These are phyloP conservation scores for Leccinum cinnamomeum DNA, from an alignment of 1,284 basidiomycete genomes.

Conservation along the genomic window DNA sequence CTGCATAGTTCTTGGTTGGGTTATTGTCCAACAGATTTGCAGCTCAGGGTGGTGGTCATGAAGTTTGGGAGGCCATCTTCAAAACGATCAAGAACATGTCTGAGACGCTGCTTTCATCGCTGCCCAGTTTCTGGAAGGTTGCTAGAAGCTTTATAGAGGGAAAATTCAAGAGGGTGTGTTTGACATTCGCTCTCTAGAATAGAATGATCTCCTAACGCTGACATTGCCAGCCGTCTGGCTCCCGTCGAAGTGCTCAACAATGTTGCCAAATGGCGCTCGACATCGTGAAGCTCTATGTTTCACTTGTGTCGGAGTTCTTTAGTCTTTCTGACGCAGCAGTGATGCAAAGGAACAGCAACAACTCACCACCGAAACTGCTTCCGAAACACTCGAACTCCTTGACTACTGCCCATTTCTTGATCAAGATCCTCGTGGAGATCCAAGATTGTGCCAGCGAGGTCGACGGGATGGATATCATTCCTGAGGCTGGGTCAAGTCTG, in stretches of 20 bases:
- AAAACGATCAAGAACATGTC: slow-evolving; percentile 72
- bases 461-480: slow-evolving; percentile 76
- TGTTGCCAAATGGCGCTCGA: slow-evolving; percentile 91
- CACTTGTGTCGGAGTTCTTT: slow-evolving; percentile 88
- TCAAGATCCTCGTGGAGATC: slow-evolving; percentile 80
- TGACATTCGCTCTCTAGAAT: not conserved
- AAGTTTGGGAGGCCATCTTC: slow-evolving; percentile 81
- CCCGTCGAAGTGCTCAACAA: slow-evolving; percentile 77
- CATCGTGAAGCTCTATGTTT: slow-evolving; percentile 86
- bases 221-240: slow-evolving; percentile 31
- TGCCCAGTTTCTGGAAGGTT: slow-evolving; percentile 95
- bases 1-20: not conserved
- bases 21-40: not conserved
- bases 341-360: slow-evolving; percentile 39
- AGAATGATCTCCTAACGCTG: slow-evolving; percentile 1
- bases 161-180: slow-evolving; percentile 77
- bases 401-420: slow-evolving; percentile 81
- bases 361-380: slow-evolving; percentile 55
- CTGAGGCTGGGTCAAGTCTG: slow-evolving; percentile 67
- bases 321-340: slow-evolving; percentile 76
- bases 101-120: slow-evolving; percentile 64
- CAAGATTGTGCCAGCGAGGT: slow-evolving; percentile 87
- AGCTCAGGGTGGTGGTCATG: slow-evolving; percentile 63
- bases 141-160: slow-evolving; percentile 90
- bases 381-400: slow-evolving; percentile 79